Evolutionary conservation across 345 rosid species (phyloP).

Genomic region (Abelmoschus esculentus): DNA sequence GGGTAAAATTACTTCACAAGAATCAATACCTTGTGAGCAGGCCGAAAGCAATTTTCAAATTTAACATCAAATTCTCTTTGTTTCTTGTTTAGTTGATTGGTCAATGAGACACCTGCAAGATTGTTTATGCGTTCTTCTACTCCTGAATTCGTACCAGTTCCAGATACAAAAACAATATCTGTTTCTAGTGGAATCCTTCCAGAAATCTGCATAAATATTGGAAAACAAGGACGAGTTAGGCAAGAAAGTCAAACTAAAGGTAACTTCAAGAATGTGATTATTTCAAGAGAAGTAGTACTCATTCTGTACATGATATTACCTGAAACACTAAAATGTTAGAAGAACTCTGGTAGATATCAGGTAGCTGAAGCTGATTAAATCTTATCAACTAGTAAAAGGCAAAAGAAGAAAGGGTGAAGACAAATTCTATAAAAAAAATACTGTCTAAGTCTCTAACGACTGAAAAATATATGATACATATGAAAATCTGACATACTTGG

Average conservation of each 20-base stretch:
- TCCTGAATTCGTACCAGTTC: constrained; percentile 34
- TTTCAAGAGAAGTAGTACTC: constrained; percentile 3
- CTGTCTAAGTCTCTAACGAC: background rate
- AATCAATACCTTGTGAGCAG: constrained; percentile 50
- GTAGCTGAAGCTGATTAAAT: constrained; percentile 46
- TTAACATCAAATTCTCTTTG: constrained; percentile 59
- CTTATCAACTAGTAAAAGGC: constrained; percentile 34
- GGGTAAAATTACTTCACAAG: background rate
- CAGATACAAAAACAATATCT: constrained; percentile 74
- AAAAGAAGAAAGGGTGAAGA: constrained; percentile 1
- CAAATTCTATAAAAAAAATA: background rate
- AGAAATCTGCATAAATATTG: constrained; percentile 46
- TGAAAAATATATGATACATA: background rate
- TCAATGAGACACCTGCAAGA: constrained; percentile 58
- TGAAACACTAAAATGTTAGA: constrained; percentile 71
- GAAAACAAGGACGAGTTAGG: constrained; percentile 11
- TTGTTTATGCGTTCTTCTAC: constrained; percentile 49
- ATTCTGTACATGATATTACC: constrained; percentile 31
- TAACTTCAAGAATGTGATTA: constrained; percentile 9
- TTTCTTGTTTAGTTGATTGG: constrained; percentile 48
- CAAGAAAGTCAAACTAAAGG: constrained; percentile 3
- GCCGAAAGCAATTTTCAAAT: constrained; percentile 48
- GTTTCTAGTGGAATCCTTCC: constrained; percentile 48
- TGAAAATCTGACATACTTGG: constrained; percentile 39
- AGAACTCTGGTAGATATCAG: constrained; percentile 51